These are phyloP conservation scores for Podaxis sp. DNA, from an alignment of 768 basidiomycete species.

Conservation along the genomic window DNA sequence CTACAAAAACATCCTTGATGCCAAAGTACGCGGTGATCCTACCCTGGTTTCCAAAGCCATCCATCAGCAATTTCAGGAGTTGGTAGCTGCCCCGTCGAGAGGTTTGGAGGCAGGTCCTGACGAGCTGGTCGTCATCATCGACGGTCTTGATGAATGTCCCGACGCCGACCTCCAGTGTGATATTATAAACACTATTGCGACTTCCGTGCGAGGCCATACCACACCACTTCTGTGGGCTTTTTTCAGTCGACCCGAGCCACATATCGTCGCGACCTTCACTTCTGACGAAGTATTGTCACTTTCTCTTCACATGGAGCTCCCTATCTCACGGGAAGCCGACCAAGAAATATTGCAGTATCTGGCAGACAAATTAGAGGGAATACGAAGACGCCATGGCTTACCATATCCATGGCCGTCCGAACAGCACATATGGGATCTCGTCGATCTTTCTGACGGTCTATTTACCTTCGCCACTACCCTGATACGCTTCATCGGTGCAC, in stretches of 20 bases:
- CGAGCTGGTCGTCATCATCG: neutral
- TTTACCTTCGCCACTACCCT: neutral
- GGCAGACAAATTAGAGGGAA: neutral
- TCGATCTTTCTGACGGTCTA: neutral
- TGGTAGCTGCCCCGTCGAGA: neutral
- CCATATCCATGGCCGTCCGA: neutral
- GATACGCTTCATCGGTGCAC: neutral
- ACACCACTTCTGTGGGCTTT: neutral
- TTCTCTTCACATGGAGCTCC: neutral
- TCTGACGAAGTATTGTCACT: neutral
- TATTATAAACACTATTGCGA: neutral
- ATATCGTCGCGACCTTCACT: neutral
- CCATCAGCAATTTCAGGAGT: neutral
- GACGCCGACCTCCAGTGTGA: neutral
- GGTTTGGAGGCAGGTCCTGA: neutral
- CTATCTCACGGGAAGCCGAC: neutral
- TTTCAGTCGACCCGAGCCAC: neutral
- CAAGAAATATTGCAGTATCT: neutral
- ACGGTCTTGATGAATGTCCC: neutral
- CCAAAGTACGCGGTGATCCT: neutral
- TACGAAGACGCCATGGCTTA: neutral
- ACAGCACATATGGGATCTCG: neutral
- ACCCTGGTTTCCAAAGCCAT: neutral
- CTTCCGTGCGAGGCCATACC: neutral
- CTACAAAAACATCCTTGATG: neutral